Conservation (phyloP, 2,329 filamentous ascomycete genomes). For the Orbilia javanica region DNA sequence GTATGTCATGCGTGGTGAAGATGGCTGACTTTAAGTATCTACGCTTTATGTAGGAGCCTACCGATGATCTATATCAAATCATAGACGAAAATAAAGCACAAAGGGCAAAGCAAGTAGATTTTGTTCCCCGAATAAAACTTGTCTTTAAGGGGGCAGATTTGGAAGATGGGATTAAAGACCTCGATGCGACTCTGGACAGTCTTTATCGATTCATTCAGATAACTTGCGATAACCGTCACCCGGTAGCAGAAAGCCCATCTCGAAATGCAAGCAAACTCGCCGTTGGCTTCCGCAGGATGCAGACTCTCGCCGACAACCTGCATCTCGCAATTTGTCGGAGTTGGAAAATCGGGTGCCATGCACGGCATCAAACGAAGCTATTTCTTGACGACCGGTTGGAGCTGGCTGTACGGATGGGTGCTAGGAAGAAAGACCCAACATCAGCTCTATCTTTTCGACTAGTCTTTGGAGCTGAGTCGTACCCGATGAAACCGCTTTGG, state of each 20-base stretch:
- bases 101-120: slow-evolving; percentile 36
- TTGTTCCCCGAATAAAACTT: slow-evolving; percentile 34
- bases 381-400: slow-evolving; percentile 45
- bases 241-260: slow-evolving; percentile 26
- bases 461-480: slow-evolving; percentile 37
- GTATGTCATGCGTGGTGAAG: too few relatives aligned
- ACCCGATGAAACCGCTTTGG: slow-evolving; percentile 25
- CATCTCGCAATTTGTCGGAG: slow-evolving; percentile 43
- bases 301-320: slow-evolving; percentile 38
- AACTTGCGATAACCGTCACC: slow-evolving; percentile 36
- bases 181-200: slow-evolving; percentile 22
- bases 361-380: slow-evolving; percentile 40
- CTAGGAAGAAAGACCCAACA: not conserved
- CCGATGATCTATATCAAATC: slow-evolving; percentile 39
- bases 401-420: not conserved
- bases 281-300: slow-evolving; percentile 25
- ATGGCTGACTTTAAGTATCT: not conserved
- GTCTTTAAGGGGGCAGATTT: slow-evolving; percentile 37
- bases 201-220: slow-evolving; percentile 29
- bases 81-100: slow-evolving; percentile 32
- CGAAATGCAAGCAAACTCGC: slow-evolving; percentile 47
- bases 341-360: slow-evolving; percentile 43
- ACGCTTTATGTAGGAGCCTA: slow-evolving; percentile 35
- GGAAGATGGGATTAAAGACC: slow-evolving; percentile 29
- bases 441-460: slow-evolving; percentile 32